These are phyloP conservation scores for Suhomyces vadensis DNA, from an alignment of 805 yeast genomes.

Conservation along the genomic window DNA sequence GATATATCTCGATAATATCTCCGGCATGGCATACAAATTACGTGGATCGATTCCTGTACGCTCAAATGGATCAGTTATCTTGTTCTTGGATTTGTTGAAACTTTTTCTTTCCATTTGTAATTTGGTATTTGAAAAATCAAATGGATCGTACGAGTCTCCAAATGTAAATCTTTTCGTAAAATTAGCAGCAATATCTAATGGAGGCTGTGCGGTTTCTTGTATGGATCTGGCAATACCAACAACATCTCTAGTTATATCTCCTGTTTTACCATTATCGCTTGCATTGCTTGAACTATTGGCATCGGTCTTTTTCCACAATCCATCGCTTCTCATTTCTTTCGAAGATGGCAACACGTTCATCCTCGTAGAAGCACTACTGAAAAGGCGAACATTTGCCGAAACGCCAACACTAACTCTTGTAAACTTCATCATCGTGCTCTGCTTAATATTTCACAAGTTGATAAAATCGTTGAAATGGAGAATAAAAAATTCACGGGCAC, in stretches of 20 bases:
- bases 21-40: conserved; percentile 72
- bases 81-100: conserved; percentile 19
- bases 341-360: conserved; percentile 25
- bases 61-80: conserved; percentile 40
- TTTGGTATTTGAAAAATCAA: conserved; percentile 29
- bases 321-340: conserved; percentile 32
- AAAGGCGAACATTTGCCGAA: conserved; percentile 5
- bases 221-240: conserved; percentile 37
- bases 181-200: conserved; percentile 29
- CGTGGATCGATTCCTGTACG: conserved; percentile 62
- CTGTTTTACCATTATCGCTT: conserved; percentile 6
- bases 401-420: neutral
- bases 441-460: neutral
- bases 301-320: conserved; percentile 27
- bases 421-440: conserved; percentile 1
- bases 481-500: conserved; percentile 1
- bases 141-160: conserved; percentile 55
- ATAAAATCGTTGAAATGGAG: neutral
- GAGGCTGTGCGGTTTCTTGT: conserved; percentile 33
- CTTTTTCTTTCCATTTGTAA: conserved; percentile 49
- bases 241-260: conserved; percentile 29
- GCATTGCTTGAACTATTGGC: conserved; percentile 13
- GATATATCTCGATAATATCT: conserved; percentile 61
- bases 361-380: conserved; percentile 5
- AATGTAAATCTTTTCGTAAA: conserved; percentile 44